Percentiles rank a stretch among this genome's conserved stretches.
These are phyloP conservation scores for Theileria luwenshuni DNA, from an alignment of 169 alveolate genomes.

Conservation along the genomic window DNA sequence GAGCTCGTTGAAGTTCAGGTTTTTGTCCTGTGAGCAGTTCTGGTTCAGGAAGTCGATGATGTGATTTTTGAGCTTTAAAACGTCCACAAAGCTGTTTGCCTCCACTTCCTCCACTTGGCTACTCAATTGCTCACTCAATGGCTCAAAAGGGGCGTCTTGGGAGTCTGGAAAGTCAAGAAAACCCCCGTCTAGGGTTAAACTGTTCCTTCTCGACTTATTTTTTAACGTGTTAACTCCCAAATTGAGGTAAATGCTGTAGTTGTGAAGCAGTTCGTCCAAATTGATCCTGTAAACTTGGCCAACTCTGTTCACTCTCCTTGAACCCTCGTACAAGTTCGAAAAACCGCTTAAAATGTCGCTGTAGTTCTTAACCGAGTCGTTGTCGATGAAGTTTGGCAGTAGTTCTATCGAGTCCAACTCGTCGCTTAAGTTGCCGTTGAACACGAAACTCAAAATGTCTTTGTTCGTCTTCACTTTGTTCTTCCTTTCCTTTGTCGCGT, in stretches of 20 bases:
- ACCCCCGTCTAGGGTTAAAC: background rate
- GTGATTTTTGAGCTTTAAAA: background rate
- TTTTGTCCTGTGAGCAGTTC: background rate
- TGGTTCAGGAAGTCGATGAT: background rate
- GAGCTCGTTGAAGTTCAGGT: background rate
- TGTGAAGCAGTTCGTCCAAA: background rate
- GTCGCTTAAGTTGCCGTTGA: background rate
- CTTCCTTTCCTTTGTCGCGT: background rate
- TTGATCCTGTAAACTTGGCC: background rate
- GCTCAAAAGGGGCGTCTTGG: too few relatives aligned
- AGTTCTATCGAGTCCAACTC: slow-evolving; percentile 7
- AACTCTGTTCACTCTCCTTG: background rate
- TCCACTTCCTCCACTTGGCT: background rate
- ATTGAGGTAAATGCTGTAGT: background rate
- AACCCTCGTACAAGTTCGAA: background rate
- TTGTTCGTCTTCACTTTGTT: background rate
- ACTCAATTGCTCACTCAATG: background rate
- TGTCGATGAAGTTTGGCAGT: background rate
- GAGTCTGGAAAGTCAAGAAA: too few relatives aligned
- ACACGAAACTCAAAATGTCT: background rate
- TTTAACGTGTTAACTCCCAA: background rate
- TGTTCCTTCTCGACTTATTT: background rate
- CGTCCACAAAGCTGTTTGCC: background rate
- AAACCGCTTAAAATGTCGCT: background rate
- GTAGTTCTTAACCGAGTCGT: background rate